These are phyloP conservation scores for Licmophora abbreviata DNA, from an alignment of 108 stramenopile species.

Conservation along the genomic window DNA sequence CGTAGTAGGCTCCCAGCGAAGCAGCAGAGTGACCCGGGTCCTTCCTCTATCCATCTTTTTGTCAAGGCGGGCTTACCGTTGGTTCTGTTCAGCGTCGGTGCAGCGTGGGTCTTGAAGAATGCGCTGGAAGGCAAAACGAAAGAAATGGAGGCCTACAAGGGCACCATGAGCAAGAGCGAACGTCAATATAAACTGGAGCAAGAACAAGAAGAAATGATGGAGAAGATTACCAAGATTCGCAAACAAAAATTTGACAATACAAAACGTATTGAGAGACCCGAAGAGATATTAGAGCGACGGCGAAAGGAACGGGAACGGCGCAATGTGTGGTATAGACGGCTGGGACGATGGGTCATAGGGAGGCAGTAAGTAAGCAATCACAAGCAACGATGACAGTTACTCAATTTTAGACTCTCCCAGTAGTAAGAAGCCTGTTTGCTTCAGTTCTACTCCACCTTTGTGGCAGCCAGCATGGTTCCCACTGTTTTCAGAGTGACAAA, in stretches of 20 bases:
- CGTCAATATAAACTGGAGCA: constrained; percentile 67
- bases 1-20: too few relatives aligned
- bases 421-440: background rate
- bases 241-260: constrained; percentile 80
- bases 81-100: constrained; percentile 71
- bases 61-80: constrained; percentile 73
- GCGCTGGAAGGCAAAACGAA: constrained; percentile 79
- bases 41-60: constrained; percentile 24
- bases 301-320: constrained; percentile 67
- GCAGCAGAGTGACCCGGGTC: too few relatives aligned
- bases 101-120: constrained; percentile 66
- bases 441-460: background rate
- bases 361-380: constrained; percentile 3
- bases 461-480: background rate
- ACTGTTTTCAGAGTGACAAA: constrained; percentile 4
- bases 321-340: constrained; percentile 72
- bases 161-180: constrained; percentile 62
- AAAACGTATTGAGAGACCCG: constrained; percentile 80
- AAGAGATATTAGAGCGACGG: constrained; percentile 76
- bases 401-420: background rate
- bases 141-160: constrained; percentile 71
- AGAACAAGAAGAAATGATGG: constrained; percentile 86
- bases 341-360: constrained; percentile 4
- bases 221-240: constrained; percentile 62
- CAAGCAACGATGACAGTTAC: constrained; percentile 35